Base-by-base conservation (phyloP, 306 rosid species). In the Hippophae gyantsensis region DNA sequence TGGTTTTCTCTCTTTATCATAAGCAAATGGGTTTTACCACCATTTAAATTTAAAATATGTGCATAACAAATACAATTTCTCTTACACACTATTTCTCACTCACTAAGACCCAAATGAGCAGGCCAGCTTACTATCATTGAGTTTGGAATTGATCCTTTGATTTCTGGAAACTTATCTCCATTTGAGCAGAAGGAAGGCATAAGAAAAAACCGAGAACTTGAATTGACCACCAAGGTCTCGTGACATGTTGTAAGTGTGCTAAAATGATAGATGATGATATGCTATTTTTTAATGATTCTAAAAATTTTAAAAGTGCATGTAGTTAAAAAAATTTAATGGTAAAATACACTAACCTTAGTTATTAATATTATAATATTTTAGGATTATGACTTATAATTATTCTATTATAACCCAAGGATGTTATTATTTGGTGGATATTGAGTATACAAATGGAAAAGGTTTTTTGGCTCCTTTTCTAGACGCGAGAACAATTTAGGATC, bases 41-140 rank as follows among this genome's bases (percentile, higher is more conserved):
- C 71, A 10, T 32, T 11, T 12, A 25, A 52, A 6, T 61, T 43
- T 27, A 18, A 18, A 18, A 52, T 10, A 57, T 50, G 58, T 10
- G 71, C 63, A 26, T 42, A 14, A 25, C 71, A 67, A 3, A 59
- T 57, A 52, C 71, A 67, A 43, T 58, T 51, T 58, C 25, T 58
- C 58, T 23, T 50, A 52, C 71, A 43, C 12, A 27, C 4, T 4
- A 26, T 8, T 46, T 67, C 48, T 2, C 72, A 58, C 13, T 58
- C 65, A 42, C 25, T 43, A 32, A 26, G 65, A 60, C 63, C 65
- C 48, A 9, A 23, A 14, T 26, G 46, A 23, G 48, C 63, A 13
- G 65, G 38, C 50, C 18, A 23, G 11, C 25, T 52, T 27, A 44
- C 43, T 13, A 13, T 46, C 72, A 43, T 26, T 8, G 46, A 67